phyloP scores from a whole-genome alignment of 176 grass and related monocot species.

The Calamus simplicifolius region DNA sequence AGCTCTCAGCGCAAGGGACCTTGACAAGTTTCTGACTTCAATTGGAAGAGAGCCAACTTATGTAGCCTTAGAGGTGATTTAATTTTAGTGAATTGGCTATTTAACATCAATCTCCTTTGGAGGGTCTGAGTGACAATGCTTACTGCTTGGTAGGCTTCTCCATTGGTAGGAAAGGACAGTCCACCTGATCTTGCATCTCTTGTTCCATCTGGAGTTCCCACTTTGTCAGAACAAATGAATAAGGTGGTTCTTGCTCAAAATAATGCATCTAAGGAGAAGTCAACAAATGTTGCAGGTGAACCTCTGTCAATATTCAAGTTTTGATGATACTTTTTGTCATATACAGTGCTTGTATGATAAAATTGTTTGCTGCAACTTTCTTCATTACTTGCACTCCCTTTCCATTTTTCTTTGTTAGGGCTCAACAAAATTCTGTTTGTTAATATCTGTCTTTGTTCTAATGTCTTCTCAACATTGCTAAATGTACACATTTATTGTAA shows the following conservation, averaged over 20 bases:
- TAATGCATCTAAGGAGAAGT: constrained; percentile 30
- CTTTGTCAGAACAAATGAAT: constrained; percentile 32
- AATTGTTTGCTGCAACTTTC: not conserved
- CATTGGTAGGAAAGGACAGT: constrained; percentile 72
- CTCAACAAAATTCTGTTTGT: not conserved
- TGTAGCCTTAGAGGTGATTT: constrained; percentile 79
- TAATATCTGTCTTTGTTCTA: constrained; percentile 4
- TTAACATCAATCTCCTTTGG: constrained; percentile 12
- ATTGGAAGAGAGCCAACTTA: constrained; percentile 76
- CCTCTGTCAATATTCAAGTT: not conserved
- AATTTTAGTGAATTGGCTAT: constrained; percentile 7
- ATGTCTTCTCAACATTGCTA: constrained; percentile 11
- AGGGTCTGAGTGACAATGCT: constrained; percentile 14
- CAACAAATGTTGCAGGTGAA: constrained; percentile 33
- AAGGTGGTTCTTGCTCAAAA: constrained; percentile 29
- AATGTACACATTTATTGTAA: too few species aligned
- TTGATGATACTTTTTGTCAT: not conserved
- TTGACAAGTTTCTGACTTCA: constrained; percentile 90
- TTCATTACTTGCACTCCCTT: not conserved
- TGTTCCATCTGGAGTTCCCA: constrained; percentile 43
- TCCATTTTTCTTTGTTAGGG: too few species aligned
- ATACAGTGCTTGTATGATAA: constrained; percentile 2
- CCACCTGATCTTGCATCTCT: constrained; percentile 81
- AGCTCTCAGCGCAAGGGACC: constrained; percentile 72
- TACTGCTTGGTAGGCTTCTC: constrained; percentile 50